Base-by-base conservation (phyloP, 495 filamentous ascomycete genomes). In the Lentithecium fluviatile region DNA sequence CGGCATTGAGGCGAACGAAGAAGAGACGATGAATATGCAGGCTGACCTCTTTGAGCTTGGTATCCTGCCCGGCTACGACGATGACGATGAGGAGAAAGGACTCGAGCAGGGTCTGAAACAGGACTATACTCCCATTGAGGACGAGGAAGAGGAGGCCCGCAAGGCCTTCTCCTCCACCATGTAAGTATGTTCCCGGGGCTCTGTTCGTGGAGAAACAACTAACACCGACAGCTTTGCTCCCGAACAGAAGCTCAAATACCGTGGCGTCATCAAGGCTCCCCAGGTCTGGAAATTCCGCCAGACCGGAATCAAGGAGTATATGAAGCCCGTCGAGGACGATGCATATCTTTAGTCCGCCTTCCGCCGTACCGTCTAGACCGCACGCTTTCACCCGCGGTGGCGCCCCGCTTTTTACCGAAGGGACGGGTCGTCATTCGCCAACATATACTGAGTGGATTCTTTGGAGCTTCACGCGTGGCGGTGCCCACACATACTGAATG, bases 11-110 rank as follows among this genome's bases (percentile, higher is more conserved):
- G 11, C 60, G 4, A 15, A 37, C 23, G 15, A 21, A 19, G 34
- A 21, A 5, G 29, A 45, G 3, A 50, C 56, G 45, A 51, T 51
- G 45, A 45, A 56, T 2, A 17, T 63, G 34, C 43, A 56, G 13
- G 32, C 45, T 25, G 60, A 51, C 15, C 45, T 63, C 17, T 49
- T 51, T 10, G 13, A 26, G 4, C 32, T 29, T 13, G 52, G 52
- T 12, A 10, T 56, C 23, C 17, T 56, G 5, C 51, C 54, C 12
- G 52, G 36, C 21, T 29, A 56, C 29, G 52, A 63, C 8, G 19
- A 40, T 7, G 60, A 56, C 12, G 29, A 24, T 21, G 43, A 42
- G 25, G 45, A 57, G 34, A 23, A 50, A 11, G 43, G 49, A 4
- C n/a, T n/a, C n/a, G n/a, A n/a, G n/a, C n/a, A n/a, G n/a, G n/a